Percentiles rank a stretch among this genome's conserved stretches.
phyloP scores from a whole-genome alignment of 768 basidiomycete species.

The Coprinopsis marcescibilis region DNA sequence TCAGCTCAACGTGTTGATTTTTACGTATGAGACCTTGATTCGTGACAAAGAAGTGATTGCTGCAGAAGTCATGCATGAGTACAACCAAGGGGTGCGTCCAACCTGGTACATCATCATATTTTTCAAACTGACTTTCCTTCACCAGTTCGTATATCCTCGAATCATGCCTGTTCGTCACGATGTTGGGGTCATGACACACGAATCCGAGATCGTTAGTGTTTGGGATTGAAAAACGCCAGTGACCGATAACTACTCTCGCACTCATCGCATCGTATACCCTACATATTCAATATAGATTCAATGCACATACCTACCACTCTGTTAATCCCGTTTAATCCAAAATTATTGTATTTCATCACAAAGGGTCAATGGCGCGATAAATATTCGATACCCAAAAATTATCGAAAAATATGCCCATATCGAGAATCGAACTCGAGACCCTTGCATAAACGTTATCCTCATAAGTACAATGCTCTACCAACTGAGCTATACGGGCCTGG shows the following conservation, averaged over 20 bases:
- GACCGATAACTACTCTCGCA: background rate
- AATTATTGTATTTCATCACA: too few relatives aligned
- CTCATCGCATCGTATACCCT: background rate
- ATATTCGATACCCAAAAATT: too few relatives aligned
- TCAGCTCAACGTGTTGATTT: constrained; percentile 46
- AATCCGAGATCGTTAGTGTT: constrained; percentile 67
- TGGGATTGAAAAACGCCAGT: constrained; percentile 33
- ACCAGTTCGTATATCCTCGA: constrained; percentile 79
- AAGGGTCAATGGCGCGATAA: too few relatives aligned
- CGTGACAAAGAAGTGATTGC: constrained; percentile 74
- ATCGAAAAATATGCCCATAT: constrained; percentile 49
- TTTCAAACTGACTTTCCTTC: background rate
- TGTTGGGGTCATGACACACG: constrained; percentile 79
- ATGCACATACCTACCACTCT: too few relatives aligned
- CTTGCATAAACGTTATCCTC: constrained; percentile 47
- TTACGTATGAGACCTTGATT: constrained; percentile 56
- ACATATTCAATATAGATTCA: too few relatives aligned
- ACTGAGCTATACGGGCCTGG: constrained; percentile 49
- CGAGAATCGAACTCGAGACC: constrained; percentile 54
- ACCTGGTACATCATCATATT: background rate
- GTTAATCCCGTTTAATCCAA: too few relatives aligned
- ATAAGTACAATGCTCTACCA: constrained; percentile 59
- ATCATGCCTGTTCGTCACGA: constrained; percentile 72
- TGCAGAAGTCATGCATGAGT: constrained; percentile 79
- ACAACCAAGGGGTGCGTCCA: constrained; percentile 64